Conservation (phyloP, 352 stramenopile genomes). For the Pythium phragmitis region DNA sequence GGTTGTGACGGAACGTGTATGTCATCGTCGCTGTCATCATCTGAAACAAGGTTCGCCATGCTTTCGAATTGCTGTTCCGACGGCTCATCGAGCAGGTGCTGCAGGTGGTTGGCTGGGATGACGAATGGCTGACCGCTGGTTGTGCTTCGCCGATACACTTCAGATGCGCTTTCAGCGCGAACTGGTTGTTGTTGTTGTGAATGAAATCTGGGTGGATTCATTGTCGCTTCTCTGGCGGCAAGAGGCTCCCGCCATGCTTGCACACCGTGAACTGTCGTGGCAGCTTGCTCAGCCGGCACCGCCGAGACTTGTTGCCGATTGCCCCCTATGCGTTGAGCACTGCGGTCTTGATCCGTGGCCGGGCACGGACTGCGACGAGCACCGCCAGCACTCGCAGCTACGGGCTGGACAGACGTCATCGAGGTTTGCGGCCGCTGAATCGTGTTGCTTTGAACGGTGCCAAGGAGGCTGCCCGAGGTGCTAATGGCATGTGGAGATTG, state of each 20-base stretch:
- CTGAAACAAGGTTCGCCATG: slow-evolving; percentile 17
- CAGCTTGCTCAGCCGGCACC: too few species aligned
- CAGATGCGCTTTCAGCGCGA: neutral
- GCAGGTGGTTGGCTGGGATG: neutral
- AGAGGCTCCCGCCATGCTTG: too few species aligned
- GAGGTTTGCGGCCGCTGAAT: neutral
- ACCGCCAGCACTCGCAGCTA: too few species aligned
- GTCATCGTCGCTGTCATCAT: slow-evolving; percentile 21
- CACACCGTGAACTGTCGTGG: too few species aligned
- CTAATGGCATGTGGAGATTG: neutral
- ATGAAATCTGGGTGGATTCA: too few species aligned
- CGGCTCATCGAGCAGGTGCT: neutral
- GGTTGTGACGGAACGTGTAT: neutral
- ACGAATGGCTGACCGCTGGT: neutral
- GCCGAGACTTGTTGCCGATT: too few species aligned
- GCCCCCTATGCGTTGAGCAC: too few species aligned
- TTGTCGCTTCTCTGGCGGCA: too few species aligned
- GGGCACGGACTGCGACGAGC: too few species aligned
- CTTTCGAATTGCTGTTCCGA: neutral
- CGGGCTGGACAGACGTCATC: too few species aligned
- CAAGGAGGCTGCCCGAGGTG: neutral
- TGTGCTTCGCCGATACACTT: neutral
- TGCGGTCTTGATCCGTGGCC: too few species aligned
- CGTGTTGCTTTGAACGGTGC: neutral
- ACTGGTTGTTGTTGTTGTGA: too few species aligned